These are phyloP conservation scores for Myriosclerotinia curreyana DNA, from an alignment of 2,329 filamentous ascomycete genomes.

Conservation along the genomic window DNA sequence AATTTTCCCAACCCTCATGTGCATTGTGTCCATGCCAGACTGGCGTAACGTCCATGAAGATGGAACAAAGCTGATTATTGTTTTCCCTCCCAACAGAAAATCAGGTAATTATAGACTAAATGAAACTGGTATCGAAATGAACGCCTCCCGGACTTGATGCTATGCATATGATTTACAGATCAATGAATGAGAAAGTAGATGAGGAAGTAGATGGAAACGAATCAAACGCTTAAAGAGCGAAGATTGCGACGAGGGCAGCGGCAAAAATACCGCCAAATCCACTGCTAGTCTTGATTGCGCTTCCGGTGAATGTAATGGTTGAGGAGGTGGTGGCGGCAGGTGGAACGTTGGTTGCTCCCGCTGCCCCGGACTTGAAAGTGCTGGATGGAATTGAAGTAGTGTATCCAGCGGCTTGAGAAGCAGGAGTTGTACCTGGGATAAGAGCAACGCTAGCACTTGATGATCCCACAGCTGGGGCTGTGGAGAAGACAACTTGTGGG, in stretches of 20 bases:
- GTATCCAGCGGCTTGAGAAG: constrained; percentile 25
- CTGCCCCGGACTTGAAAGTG: constrained; percentile 11
- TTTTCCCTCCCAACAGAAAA: background rate
- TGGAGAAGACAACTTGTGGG: constrained; percentile 51
- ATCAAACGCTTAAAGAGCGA: constrained; percentile 32
- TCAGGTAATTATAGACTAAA: constrained; percentile 14
- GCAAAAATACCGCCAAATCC: constrained; percentile 33
- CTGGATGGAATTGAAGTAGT: constrained; percentile 29
- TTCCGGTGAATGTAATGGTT: constrained; percentile 40
- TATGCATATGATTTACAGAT: constrained; percentile 1
- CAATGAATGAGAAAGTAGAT: constrained; percentile 12
- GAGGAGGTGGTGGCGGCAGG: constrained; percentile 36
- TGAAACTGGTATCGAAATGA: constrained; percentile 30
- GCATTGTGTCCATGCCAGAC: constrained; percentile 26
- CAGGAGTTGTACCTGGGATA: constrained; percentile 40
- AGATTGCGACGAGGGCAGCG: constrained; percentile 32
- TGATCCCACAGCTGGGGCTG: constrained; percentile 25
- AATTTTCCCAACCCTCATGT: background rate
- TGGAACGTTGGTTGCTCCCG: constrained; percentile 30
- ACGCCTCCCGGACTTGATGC: constrained; percentile 20
- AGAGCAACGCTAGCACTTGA: constrained; percentile 37
- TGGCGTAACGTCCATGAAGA: constrained; percentile 32
- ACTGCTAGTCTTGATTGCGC: constrained; percentile 33
- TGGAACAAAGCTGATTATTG: constrained; percentile 25
- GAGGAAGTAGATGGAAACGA: background rate